Evolutionary conservation across 2,329 filamentous ascomycete species (phyloP).

Genomic region (Scopulariopsis brevicaulis): DNA sequence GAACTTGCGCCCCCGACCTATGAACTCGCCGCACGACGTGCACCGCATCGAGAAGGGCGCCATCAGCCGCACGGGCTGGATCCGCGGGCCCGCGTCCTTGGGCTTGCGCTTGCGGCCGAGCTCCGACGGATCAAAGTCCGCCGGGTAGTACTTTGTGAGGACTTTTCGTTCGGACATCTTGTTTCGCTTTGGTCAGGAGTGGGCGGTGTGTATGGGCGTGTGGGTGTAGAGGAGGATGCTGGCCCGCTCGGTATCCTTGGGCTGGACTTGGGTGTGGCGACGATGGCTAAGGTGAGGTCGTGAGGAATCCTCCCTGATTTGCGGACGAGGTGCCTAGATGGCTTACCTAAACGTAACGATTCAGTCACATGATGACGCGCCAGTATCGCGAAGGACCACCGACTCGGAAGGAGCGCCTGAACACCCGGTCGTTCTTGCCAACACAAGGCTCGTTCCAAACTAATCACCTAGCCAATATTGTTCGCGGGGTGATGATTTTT

Average conservation of each 20-base stretch:
- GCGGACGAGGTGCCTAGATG: background rate
- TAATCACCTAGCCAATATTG: background rate
- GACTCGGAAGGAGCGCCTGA: background rate
- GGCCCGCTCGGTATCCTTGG: background rate
- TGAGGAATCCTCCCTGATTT: no score
- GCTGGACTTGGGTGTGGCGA: background rate
- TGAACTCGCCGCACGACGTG: constrained; percentile 56
- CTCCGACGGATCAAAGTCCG: constrained; percentile 82
- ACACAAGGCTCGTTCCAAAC: background rate
- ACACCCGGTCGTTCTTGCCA: background rate
- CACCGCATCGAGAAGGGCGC: constrained; percentile 29
- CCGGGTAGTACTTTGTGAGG: constrained; percentile 53
- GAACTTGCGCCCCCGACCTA: constrained; percentile 90
- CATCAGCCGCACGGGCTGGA: constrained; percentile 85
- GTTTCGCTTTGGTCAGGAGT: background rate
- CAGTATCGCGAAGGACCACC: background rate
- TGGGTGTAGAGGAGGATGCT: background rate
- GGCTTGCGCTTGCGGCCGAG: constrained; percentile 59
- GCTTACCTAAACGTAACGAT: background rate
- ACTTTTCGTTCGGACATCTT: constrained; percentile 81
- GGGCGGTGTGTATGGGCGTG: background rate
- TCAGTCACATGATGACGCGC: background rate
- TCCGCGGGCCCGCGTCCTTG: constrained; percentile 64
- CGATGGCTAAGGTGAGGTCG: background rate
- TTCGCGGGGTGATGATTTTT: no score